Evolutionary conservation across 495 filamentous ascomycete genomes (phyloP).

Genomic region (Xylaria flabelliformis): DNA sequence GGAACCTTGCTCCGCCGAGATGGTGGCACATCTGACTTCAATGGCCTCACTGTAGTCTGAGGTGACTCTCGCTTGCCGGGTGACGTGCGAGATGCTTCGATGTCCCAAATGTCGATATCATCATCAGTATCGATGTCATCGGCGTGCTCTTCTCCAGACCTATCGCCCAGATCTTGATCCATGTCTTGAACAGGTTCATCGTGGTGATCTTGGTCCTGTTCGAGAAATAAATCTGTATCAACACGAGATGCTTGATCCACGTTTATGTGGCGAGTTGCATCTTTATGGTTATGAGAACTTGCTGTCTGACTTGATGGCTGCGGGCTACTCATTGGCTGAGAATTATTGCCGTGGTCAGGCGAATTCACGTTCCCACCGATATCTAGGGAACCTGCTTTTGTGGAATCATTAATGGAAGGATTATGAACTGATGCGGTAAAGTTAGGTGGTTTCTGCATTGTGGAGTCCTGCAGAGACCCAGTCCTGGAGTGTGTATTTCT

Average conservation of each 20-base stretch:
- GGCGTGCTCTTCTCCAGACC: constrained; percentile 21
- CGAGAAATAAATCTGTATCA: neutral
- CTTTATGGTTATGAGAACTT: constrained; percentile 21
- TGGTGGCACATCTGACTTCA: constrained; percentile 29
- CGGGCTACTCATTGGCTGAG: constrained; percentile 20
- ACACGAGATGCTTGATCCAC: neutral
- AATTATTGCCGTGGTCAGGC: constrained; percentile 33
- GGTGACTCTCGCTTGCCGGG: constrained; percentile 39
- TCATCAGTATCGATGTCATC: constrained; percentile 39
- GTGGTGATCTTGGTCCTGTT: neutral
- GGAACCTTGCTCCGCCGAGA: constrained; percentile 51
- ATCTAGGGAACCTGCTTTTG: constrained; percentile 26
- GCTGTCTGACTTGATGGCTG: constrained; percentile 20
- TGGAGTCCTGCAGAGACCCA: constrained; percentile 13
- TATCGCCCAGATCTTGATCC: constrained; percentile 25
- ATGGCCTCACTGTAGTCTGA: constrained; percentile 29
- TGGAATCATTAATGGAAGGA: constrained; percentile 36
- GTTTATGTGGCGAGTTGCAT: constrained; percentile 18
- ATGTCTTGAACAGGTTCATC: constrained; percentile 26
- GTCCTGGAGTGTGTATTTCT: constrained; percentile 33
- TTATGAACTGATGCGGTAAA: neutral
- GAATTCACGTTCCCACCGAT: constrained; percentile 41
- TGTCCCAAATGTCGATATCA: constrained; percentile 54
- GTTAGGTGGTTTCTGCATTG: neutral
- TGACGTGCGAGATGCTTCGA: constrained; percentile 51